Evolutionary conservation across 441 rosid genomes (phyloP), one percentile per base, ranked within the genome.

Genomic region (Arabidopsis lyrata): DNA sequence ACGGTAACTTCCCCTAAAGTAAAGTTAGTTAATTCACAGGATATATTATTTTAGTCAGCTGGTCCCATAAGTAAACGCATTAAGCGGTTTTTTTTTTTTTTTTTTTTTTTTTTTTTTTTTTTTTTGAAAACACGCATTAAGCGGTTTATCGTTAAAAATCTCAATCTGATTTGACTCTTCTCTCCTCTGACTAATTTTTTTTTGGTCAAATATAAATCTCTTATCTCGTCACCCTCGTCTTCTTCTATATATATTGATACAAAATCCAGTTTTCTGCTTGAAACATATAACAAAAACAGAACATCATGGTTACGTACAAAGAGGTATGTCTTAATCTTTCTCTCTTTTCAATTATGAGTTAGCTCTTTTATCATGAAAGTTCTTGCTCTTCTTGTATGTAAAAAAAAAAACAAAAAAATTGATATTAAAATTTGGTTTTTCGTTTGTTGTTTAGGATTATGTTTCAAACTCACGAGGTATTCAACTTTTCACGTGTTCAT

Each of bases 401-500:
- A 31, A 60, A 22, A 22, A 2, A 24, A 24, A 24, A 24, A 24
- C 2, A 24, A 24, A 5, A 29, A 45, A 39, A 7, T 20, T 63
- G 10, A 11, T 41, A n/a, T 5, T 48, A 13, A 8, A 11, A 35
- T 16, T 8, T 1, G 10, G 24, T n/a, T 14, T 29, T 64, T 64
- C 27, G 62, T 84, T 89, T 14, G 86, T 90, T 45, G 22, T 27
- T 31, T 78, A 90, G 90, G 90, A 81, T n/a, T 86, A 53, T 61
- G 78, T 87, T 5, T 24, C 54, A 79, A 87, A 86, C 77, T 77
- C 94, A 8, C 80, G 88, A 78, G 87, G 90, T 34, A 58, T 75
- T 72, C 71, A 84, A 78, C 87, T 89, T 15, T 87, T 91, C 77
- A 87, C 93, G 31, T 87, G 95, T 80, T 73, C 80, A 70, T 91